phyloP scores from a whole-genome alignment of 2,329 filamentous ascomycete genomes.

The Hymenoscyphus scutula region DNA sequence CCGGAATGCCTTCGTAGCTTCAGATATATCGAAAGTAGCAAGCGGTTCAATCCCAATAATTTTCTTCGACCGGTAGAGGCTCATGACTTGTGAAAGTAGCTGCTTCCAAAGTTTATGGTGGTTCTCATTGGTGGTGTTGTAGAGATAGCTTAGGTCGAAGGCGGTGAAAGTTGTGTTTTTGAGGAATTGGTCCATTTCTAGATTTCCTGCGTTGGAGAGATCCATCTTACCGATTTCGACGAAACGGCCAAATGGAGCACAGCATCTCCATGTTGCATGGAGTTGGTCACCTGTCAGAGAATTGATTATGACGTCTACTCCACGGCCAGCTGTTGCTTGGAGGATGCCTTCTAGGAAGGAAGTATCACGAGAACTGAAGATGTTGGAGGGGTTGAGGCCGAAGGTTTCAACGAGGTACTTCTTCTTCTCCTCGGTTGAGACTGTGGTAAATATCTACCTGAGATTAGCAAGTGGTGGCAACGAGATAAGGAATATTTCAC shows the following conservation, averaged over 20 bases:
- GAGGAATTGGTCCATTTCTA: slow-evolving; percentile 32
- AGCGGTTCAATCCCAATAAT: slow-evolving; percentile 9
- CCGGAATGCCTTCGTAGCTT: slow-evolving; percentile 13
- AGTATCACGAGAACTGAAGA: slow-evolving; percentile 9
- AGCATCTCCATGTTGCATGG: slow-evolving; percentile 34
- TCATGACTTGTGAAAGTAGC: slow-evolving; percentile 1
- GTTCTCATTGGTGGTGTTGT: slow-evolving; percentile 3
- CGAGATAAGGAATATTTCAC: too few relatives aligned
- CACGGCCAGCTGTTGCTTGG: slow-evolving; percentile 22
- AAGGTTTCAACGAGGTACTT: slow-evolving; percentile 7
- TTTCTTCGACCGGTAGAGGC: slow-evolving; percentile 7
- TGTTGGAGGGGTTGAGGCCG: slow-evolving; percentile 1
- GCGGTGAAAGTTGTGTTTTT: slow-evolving; percentile 21
- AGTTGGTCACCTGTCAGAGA: slow-evolving; percentile 26
- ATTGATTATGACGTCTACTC: slow-evolving; percentile 33
- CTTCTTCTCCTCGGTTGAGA: slow-evolving; percentile 16
- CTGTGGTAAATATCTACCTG: slow-evolving; percentile 27
- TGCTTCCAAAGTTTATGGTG: slow-evolving; percentile 6
- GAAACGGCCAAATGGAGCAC: slow-evolving; percentile 39
- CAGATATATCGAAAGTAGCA: slow-evolving; percentile 12
- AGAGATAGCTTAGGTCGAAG: slow-evolving; percentile 25
- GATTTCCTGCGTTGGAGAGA: slow-evolving; percentile 17
- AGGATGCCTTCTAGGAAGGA: slow-evolving; percentile 25
- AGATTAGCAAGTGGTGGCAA: too few relatives aligned
- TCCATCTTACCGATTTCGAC: slow-evolving; percentile 41